These are phyloP conservation scores for Rhizophora mangle DNA, from an alignment of 345 rosid species.

Conservation along the genomic window DNA sequence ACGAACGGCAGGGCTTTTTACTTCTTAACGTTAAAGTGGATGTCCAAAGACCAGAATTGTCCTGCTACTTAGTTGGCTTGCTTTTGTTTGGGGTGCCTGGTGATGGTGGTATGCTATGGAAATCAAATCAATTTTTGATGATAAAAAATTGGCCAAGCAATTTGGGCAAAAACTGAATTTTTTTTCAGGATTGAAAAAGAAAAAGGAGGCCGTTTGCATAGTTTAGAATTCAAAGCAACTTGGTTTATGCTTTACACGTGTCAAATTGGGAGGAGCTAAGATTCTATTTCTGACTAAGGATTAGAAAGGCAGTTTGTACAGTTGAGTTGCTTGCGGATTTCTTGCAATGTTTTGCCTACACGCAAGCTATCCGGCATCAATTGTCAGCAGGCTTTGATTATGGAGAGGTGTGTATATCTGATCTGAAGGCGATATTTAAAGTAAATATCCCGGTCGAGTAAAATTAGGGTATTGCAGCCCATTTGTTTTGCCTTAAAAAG, in stretches of 20 bases:
- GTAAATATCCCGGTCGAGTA: background rate
- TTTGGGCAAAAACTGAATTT: background rate
- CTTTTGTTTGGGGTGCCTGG: no score
- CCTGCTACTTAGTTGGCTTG: no score
- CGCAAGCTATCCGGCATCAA: slow-evolving; percentile 36
- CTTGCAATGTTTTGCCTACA: slow-evolving; percentile 34
- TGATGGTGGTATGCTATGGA: no score
- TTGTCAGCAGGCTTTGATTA: slow-evolving; percentile 19
- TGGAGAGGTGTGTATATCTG: background rate
- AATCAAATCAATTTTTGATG: no score
- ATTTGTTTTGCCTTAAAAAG: no score
- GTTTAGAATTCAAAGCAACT: slow-evolving; percentile 13
- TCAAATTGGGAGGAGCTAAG: background rate
- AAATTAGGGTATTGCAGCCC: no score
- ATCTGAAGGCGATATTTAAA: background rate
- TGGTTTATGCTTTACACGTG: background rate
- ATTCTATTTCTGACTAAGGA: slow-evolving; percentile 5
- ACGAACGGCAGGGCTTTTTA: no score
- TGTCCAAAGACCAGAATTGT: no score
- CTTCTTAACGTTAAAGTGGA: no score
- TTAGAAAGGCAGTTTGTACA: slow-evolving; percentile 26
- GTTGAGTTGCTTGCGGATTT: slow-evolving; percentile 40
- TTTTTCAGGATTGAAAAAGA: background rate
- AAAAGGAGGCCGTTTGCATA: slow-evolving; percentile 26
- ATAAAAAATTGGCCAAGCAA: no score